These are phyloP conservation scores for Aspergillus cavernicola DNA, from an alignment of 495 filamentous ascomycete genomes.

Conservation along the genomic window DNA sequence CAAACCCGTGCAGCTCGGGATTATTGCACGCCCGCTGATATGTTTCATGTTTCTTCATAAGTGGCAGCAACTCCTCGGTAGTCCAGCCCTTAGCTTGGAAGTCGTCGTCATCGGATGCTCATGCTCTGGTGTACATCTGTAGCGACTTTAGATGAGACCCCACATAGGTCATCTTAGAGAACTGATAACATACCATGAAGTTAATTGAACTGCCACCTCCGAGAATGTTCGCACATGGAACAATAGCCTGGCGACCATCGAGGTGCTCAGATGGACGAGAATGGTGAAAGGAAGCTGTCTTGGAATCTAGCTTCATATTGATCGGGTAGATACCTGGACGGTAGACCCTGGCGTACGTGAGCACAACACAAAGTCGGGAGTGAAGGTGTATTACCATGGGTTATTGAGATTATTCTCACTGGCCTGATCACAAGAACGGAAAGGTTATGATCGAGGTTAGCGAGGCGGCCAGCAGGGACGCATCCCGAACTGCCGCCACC, in stretches of 20 bases:
- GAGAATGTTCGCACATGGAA: constrained; percentile 74
- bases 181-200: constrained; percentile 63
- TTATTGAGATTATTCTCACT: constrained; percentile 81
- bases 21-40: constrained; percentile 77
- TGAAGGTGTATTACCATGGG: constrained; percentile 49
- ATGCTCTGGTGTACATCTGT: constrained; percentile 83
- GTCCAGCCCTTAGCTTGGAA: constrained; percentile 80
- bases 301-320: constrained; percentile 81
- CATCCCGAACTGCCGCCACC: constrained; percentile 71
- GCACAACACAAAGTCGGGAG: background rate
- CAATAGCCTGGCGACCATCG: constrained; percentile 66
- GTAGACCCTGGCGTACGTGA: constrained; percentile 48
- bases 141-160: no score
- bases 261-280: constrained; percentile 71
- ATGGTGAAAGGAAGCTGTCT: constrained; percentile 82
- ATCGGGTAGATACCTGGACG: constrained; percentile 73
- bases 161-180: no score
- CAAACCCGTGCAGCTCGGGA: constrained; percentile 70
- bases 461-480: constrained; percentile 74
- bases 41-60: constrained; percentile 84
- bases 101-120: constrained; percentile 78
- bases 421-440: constrained; percentile 73
- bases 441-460: constrained; percentile 76
- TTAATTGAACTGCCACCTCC: constrained; percentile 80
- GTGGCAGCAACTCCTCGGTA: constrained; percentile 70